phyloP scores from a whole-genome alignment of 2,329 filamentous ascomycete species.

The Ceratocystis colombiana region DNA sequence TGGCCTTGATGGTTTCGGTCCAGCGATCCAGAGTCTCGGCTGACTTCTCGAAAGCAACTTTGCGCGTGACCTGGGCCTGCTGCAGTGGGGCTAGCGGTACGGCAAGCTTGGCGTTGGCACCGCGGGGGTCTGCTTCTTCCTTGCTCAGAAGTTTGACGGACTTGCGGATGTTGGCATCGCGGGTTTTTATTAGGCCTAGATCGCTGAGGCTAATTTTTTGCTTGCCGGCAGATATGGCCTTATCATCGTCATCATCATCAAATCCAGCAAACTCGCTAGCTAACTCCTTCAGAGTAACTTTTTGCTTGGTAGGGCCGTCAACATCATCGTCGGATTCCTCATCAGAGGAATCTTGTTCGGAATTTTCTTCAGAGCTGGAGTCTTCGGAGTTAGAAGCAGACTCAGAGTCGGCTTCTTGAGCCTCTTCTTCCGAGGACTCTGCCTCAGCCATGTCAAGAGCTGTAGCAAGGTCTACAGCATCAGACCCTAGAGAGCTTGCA shows the following conservation, averaged over 20 bases:
- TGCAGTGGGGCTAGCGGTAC: slow-evolving; percentile 76
- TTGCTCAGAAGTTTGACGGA: slow-evolving; percentile 65
- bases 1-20: slow-evolving; percentile 91
- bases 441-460: slow-evolving; percentile 48
- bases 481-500: slow-evolving; percentile 47
- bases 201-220: slow-evolving; percentile 63
- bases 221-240: slow-evolving; percentile 42
- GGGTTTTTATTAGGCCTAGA: slow-evolving; percentile 58
- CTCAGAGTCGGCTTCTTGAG: slow-evolving; percentile 38
- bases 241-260: slow-evolving; percentile 41
- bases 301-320: slow-evolving; percentile 46
- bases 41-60: slow-evolving; percentile 76
- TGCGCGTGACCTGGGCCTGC: slow-evolving; percentile 73
- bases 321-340: slow-evolving; percentile 42
- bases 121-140: slow-evolving; percentile 44
- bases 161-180: slow-evolving; percentile 66
- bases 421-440: slow-evolving; percentile 41
- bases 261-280: slow-evolving; percentile 60
- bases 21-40: slow-evolving; percentile 84
- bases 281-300: slow-evolving; percentile 42
- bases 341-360: slow-evolving; percentile 39
- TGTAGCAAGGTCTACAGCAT: slow-evolving; percentile 49
- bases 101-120: slow-evolving; percentile 55
- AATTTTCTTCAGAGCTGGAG: slow-evolving; percentile 34
- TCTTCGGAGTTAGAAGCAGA: slow-evolving; percentile 38